Evolutionary conservation across 169 alveolate genomes (phyloP).

Genomic region (Cryptosporidium ryanae): DNA sequence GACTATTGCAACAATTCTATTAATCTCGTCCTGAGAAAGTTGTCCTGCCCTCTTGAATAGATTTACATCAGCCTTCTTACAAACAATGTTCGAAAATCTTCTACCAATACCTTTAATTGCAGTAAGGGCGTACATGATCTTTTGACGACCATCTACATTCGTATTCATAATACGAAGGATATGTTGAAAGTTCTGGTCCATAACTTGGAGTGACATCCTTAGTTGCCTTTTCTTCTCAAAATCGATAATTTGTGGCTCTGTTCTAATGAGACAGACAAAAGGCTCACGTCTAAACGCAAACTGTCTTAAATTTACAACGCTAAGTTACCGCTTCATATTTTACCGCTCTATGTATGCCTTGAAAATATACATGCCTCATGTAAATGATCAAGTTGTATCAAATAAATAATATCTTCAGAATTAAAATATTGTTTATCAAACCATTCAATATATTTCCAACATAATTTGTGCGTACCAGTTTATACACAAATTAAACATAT

Average conservation of each 20-base stretch:
- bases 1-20: slow-evolving; percentile 90
- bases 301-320: slow-evolving; percentile 13
- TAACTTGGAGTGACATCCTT: slow-evolving; percentile 76
- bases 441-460: not conserved
- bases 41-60: slow-evolving; percentile 98
- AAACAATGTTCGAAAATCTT: slow-evolving; percentile 95
- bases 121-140: slow-evolving; percentile 96
- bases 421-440: no score
- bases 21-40: slow-evolving; percentile 94
- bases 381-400: no score
- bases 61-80: slow-evolving; percentile 97
- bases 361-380: no score
- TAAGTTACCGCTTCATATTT: not conserved
- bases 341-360: not conserved
- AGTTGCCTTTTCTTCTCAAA: slow-evolving; percentile 48
- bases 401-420: no score
- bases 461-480: not conserved
- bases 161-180: slow-evolving; percentile 98
- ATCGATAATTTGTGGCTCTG: not conserved
- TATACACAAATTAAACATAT: not conserved
- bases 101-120: slow-evolving; percentile 98
- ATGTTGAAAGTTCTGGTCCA: slow-evolving; percentile 94
- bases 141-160: slow-evolving; percentile 99
- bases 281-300: slow-evolving; percentile 62
- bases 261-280: slow-evolving; percentile 3